Percentiles rank a stretch among this genome's conserved stretches.
Conservation (phyloP, 805 yeast species). For the Hanseniaspora thailandica region DNA sequence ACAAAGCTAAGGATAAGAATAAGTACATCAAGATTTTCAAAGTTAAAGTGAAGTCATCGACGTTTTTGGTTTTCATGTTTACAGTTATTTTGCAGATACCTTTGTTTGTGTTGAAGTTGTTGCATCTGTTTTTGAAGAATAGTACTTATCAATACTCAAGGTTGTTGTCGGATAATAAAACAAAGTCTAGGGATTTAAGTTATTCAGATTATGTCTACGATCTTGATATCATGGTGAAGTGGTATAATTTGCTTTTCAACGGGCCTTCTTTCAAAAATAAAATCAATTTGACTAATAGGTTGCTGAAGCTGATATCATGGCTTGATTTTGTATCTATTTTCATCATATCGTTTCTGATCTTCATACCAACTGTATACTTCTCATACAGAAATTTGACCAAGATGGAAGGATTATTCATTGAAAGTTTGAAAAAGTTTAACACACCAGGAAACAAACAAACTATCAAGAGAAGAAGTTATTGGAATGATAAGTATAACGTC, state of each 20-base stretch:
- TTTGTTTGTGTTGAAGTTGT: background rate
- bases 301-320: background rate
- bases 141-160: background rate
- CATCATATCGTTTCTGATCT: background rate
- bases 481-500: background rate
- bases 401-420: background rate
- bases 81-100: background rate
- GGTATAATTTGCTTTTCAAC: too few species aligned
- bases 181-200: background rate
- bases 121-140: background rate
- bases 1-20: background rate
- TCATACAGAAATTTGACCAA: background rate
- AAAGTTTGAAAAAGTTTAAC: background rate
- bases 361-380: background rate
- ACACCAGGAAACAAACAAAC: background rate
- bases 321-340: background rate
- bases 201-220: background rate
- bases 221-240: background rate
- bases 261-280: background rate
- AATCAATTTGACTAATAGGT: background rate
- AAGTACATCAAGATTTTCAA: background rate
- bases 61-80: background rate
- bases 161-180: background rate
- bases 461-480: background rate
- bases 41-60: background rate